Conservation (phyloP, 2,329 filamentous ascomycete species). For the Zasmidium angulare region DNA sequence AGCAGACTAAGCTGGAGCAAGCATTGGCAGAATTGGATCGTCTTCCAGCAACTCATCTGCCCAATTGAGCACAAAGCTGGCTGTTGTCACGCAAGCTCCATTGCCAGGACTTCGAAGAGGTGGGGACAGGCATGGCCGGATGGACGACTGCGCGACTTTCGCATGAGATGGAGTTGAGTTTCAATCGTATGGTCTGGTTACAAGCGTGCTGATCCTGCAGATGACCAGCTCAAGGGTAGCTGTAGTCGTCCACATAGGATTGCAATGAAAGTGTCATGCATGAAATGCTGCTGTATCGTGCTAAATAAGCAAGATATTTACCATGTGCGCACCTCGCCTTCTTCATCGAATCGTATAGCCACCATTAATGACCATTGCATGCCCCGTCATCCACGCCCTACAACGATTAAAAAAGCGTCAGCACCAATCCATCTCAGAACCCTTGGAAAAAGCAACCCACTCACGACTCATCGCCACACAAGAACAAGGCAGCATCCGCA, state of each 20-base stretch:
- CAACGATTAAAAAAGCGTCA: neutral
- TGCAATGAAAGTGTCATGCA: neutral
- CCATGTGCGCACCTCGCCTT: neutral
- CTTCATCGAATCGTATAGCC: constrained; percentile 5
- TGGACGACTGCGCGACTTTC: too few species aligned
- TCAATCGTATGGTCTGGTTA: too few species aligned
- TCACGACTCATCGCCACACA: constrained; percentile 10
- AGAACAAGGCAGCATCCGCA: constrained; percentile 8
- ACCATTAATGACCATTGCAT: constrained; percentile 3
- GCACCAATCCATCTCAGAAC: neutral
- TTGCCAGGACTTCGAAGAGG: too few species aligned
- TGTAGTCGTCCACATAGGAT: neutral
- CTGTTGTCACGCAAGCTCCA: too few species aligned
- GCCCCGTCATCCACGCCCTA: constrained; percentile 8
- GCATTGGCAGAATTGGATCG: constrained; percentile 29
- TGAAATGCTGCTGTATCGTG: too few species aligned
- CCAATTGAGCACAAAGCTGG: neutral
- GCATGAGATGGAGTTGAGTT: too few species aligned
- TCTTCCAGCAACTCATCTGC: constrained; percentile 9
- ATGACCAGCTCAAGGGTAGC: too few species aligned
- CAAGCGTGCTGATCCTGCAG: neutral
- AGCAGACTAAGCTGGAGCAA: constrained; percentile 32
- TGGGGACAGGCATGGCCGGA: too few species aligned
- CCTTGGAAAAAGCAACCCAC: neutral
- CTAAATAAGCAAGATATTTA: too few species aligned